These are phyloP conservation scores for Ramularia collo-cygni DNA, from an alignment of 2,329 filamentous ascomycete species.

Conservation along the genomic window DNA sequence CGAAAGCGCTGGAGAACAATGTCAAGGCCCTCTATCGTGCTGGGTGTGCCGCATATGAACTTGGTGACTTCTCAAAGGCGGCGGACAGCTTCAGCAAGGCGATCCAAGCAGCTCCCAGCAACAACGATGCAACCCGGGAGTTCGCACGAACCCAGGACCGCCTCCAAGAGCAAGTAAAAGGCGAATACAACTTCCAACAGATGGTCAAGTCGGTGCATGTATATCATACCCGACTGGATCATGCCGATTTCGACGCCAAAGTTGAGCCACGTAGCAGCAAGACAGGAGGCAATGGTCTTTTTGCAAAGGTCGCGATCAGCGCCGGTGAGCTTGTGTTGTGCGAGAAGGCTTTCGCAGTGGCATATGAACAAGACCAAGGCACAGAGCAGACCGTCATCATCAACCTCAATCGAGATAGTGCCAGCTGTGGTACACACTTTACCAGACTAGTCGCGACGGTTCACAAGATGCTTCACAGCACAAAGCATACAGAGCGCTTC, in stretches of 20 bases:
- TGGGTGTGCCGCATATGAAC: slow-evolving; percentile 21
- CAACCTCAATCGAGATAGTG: slow-evolving; percentile 10
- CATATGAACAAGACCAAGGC: slow-evolving; percentile 7
- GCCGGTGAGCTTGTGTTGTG: slow-evolving; percentile 38
- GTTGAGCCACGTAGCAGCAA: slow-evolving; percentile 16
- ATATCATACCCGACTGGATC: slow-evolving; percentile 12
- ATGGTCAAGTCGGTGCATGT: slow-evolving; percentile 8
- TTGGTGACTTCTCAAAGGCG: slow-evolving; percentile 14
- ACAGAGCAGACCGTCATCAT: slow-evolving; percentile 6
- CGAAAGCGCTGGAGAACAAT: slow-evolving; percentile 7
- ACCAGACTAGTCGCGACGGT: slow-evolving; percentile 11
- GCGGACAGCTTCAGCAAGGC: slow-evolving; percentile 6
- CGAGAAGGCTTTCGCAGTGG: slow-evolving; percentile 25
- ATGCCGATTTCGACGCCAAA: slow-evolving; percentile 15
- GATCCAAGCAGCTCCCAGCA: slow-evolving; percentile 9
- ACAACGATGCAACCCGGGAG: slow-evolving; percentile 10
- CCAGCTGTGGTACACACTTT: slow-evolving; percentile 11
- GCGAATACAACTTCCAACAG: slow-evolving; percentile 18
- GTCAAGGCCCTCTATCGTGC: slow-evolving; percentile 21
- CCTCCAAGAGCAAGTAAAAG: slow-evolving; percentile 16
- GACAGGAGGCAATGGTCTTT: slow-evolving; percentile 37
- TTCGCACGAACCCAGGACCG: slow-evolving; percentile 9
- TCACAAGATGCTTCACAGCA: slow-evolving; percentile 16
- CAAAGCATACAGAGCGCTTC: slow-evolving; percentile 7
- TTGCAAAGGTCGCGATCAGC: slow-evolving; percentile 33